Percentiles rank a stretch among this genome's conserved stretches.
These are phyloP conservation scores for Lasiodiplodia sp. DNA, from an alignment of 2,329 filamentous ascomycete genomes.

Conservation along the genomic window DNA sequence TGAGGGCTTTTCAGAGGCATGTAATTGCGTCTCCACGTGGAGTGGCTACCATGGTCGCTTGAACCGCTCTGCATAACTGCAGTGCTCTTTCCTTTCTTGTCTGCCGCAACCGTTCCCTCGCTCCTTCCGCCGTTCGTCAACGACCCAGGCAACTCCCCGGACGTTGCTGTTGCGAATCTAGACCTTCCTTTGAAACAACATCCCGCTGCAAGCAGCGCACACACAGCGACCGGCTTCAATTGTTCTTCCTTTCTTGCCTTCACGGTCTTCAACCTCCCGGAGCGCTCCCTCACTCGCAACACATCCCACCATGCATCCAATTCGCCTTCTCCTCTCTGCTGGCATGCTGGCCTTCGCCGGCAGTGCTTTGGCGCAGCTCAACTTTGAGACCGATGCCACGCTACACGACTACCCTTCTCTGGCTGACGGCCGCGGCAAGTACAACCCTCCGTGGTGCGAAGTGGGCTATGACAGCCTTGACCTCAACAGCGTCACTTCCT, in stretches of 20 bases:
- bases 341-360: conserved; percentile 17
- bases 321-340: background rate
- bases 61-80: background rate
- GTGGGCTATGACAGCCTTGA: conserved; percentile 20
- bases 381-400: conserved; percentile 26
- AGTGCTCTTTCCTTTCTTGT: conserved; percentile 11
- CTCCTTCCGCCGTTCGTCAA: background rate
- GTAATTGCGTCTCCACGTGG: background rate
- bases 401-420: conserved; percentile 28
- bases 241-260: background rate
- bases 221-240: background rate
- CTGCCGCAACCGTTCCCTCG: conserved; percentile 1
- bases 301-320: background rate
- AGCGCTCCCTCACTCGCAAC: background rate
- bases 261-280: background rate
- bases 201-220: conserved; percentile 19
- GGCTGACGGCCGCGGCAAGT: background rate
- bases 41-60: background rate
- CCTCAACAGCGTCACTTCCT: conserved; percentile 23
- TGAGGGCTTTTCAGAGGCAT: background rate
- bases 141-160: background rate
- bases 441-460: conserved; percentile 30
- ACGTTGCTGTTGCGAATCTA: background rate
- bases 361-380: conserved; percentile 9
- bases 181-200: conserved; percentile 1